Evolutionary conservation across 305 asterid species (phyloP), one percentile per base, ranked within the genome.

Genomic region (Plantago coronopus): DNA sequence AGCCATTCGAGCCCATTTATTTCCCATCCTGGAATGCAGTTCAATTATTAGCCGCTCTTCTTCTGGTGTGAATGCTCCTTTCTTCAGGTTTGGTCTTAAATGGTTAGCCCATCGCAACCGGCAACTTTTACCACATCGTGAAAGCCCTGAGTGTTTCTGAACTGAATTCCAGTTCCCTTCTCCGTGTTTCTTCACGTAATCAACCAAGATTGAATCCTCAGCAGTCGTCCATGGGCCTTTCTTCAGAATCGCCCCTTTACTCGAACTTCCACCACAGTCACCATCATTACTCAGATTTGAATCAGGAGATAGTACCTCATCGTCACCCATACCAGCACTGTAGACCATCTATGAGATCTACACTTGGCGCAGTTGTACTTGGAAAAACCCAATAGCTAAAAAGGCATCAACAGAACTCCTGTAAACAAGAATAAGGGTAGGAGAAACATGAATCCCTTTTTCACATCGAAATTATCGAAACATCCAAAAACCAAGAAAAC

Each of bases 201-300:
- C 83, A 61, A 81, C 69, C 59, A 83, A 65, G 67, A 81, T 71
- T 2, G 83, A 75, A 18, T 83, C 91, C 77, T 83, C 91, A 0
- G 84, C 78, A n/a, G 83, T 37, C 37, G 88, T 79, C 91, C 91
- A 83, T n/a, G 91, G 88, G 38, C 91, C 91, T 75, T 79, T 83
- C 69, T 81, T 81, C 62, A 83, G 73, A 72, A 56, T 74, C 75
- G 38, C 54, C 11, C 79, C 81, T 12, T 71, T 71, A 50, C 21
- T 68, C 10, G 76, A 72, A 58, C 62, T 65, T 53, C 79, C 81
- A 16, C 77, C 55, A 61, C 59, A 56, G 59, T 78, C 81, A 46
- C 78, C 74, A 62, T 78, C 81, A 40, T 72, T 71, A 57, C 74
- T 70, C 75, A 69, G 72, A 66, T 81, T 78, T 48, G 85, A 74